Evolutionary conservation across 2,329 filamentous ascomycete genomes (phyloP).

Genomic region (Alternaria atra): DNA sequence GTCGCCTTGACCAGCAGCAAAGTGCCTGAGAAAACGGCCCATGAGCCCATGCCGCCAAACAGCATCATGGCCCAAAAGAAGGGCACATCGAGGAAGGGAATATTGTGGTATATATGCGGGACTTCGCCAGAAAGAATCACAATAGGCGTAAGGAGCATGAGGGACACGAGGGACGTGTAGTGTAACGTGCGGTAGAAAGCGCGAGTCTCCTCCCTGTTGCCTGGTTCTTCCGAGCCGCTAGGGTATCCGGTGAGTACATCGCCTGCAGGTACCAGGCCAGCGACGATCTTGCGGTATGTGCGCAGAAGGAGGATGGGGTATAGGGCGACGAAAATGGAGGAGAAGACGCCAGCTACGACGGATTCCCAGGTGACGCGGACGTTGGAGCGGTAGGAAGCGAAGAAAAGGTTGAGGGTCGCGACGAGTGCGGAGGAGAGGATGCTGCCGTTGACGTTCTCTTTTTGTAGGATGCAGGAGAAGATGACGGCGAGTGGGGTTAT

Average conservation of each 20-base stretch:
- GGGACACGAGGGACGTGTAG: slow-evolving; percentile 61
- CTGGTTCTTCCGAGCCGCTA: slow-evolving; percentile 38
- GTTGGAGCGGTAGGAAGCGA: slow-evolving; percentile 57
- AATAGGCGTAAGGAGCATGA: slow-evolving; percentile 60
- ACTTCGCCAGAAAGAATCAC: slow-evolving; percentile 61
- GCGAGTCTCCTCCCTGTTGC: slow-evolving; percentile 58
- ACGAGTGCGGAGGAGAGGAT: slow-evolving; percentile 62
- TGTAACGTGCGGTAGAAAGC: slow-evolving; percentile 63
- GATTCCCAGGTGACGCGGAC: slow-evolving; percentile 62
- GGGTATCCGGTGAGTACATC: slow-evolving; percentile 56
- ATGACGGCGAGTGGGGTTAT: slow-evolving; percentile 61
- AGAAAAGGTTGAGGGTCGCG: slow-evolving; percentile 61
- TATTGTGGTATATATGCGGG: slow-evolving; percentile 59
- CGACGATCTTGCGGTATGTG: slow-evolving; percentile 59
- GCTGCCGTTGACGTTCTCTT: slow-evolving; percentile 57
- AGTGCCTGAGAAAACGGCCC: slow-evolving; percentile 60
- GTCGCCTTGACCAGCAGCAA: slow-evolving; percentile 61
- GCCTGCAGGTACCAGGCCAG: slow-evolving; percentile 55
- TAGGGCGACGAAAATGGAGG: slow-evolving; percentile 60
- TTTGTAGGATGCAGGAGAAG: slow-evolving; percentile 58
- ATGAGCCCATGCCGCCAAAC: slow-evolving; percentile 59
- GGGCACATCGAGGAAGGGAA: slow-evolving; percentile 64
- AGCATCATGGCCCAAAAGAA: slow-evolving; percentile 65
- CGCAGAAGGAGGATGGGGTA: slow-evolving; percentile 62
- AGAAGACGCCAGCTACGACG: slow-evolving; percentile 61